These are phyloP conservation scores for Teunomyces tritomae DNA, from an alignment of 805 yeast genomes.

Conservation along the genomic window DNA sequence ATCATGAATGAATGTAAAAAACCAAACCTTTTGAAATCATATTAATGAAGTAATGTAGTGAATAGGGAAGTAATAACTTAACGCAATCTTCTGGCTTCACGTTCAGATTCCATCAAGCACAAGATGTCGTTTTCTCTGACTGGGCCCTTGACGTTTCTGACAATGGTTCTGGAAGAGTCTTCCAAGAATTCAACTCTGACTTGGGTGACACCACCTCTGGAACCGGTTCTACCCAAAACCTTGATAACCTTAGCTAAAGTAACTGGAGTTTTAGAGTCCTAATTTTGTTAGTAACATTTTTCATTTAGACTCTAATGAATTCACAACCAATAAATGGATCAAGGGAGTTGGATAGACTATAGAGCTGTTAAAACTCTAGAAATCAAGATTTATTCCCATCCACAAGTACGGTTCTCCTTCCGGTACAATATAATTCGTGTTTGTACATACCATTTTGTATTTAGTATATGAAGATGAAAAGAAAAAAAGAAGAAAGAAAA, in stretches of 20 bases:
- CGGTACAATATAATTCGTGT: constrained; percentile 5
- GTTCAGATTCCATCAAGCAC: constrained; percentile 99
- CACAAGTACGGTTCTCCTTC: neutral
- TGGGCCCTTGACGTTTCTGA: constrained; percentile 97
- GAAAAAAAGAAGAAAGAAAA: constrained; percentile 7
- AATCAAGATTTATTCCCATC: too few relatives aligned
- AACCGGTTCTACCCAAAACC: constrained; percentile 99
- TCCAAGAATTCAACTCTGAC: constrained; percentile 97
- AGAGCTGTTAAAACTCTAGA: too few relatives aligned
- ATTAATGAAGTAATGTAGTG: constrained; percentile 3
- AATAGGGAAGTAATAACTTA: constrained; percentile 30
- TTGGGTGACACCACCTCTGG: constrained; percentile 99
- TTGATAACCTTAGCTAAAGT: constrained; percentile 99
- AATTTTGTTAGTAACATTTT: constrained; percentile 1
- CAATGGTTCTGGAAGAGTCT: constrained; percentile 91
- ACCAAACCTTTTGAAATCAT: constrained; percentile 1
- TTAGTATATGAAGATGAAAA: constrained; percentile 11
- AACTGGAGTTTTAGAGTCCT: constrained; percentile 81
- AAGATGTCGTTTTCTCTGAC: constrained; percentile 97
- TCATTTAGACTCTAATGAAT: neutral
- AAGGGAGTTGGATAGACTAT: too few relatives aligned
- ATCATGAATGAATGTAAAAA: constrained; percentile 2
- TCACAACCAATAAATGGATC: too few relatives aligned
- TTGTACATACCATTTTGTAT: constrained; percentile 21
- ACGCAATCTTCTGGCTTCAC: constrained; percentile 98